These are phyloP conservation scores for Hymenoscyphus repandus DNA, from an alignment of 2,329 filamentous ascomycete species.

Conservation along the genomic window DNA sequence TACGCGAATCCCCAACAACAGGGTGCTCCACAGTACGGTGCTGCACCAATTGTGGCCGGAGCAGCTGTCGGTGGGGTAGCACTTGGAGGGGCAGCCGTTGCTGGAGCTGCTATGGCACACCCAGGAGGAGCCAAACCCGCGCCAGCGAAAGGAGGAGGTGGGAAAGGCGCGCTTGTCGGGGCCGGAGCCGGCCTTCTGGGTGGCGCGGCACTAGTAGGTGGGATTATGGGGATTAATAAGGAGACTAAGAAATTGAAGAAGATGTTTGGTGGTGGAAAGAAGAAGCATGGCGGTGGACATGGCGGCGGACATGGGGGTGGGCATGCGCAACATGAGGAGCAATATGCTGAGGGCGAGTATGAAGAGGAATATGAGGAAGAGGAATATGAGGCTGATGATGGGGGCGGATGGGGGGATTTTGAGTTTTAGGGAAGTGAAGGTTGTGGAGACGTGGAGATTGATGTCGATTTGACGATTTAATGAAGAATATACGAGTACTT, in stretches of 20 bases:
- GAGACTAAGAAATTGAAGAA: slow-evolving; percentile 1
- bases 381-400: background rate
- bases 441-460: too few relatives aligned
- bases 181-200: slow-evolving; percentile 2
- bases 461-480: too few relatives aligned
- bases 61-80: background rate
- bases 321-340: background rate
- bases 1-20: background rate
- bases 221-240: background rate
- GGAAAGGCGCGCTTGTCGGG: background rate
- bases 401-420: slow-evolving; percentile 1
- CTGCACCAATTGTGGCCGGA: background rate
- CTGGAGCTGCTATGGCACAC: background rate
- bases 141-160: background rate
- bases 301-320: background rate
- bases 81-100: background rate
- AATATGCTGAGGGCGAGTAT: background rate
- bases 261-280: background rate
- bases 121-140: background rate
- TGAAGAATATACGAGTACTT: too few relatives aligned
- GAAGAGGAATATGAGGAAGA: background rate
- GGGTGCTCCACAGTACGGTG: background rate
- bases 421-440: background rate
- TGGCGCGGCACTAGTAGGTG: background rate
- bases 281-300: background rate